Conservation (phyloP, 2,329 filamentous ascomycete species). For the Colletotrichum acutatum region DNA sequence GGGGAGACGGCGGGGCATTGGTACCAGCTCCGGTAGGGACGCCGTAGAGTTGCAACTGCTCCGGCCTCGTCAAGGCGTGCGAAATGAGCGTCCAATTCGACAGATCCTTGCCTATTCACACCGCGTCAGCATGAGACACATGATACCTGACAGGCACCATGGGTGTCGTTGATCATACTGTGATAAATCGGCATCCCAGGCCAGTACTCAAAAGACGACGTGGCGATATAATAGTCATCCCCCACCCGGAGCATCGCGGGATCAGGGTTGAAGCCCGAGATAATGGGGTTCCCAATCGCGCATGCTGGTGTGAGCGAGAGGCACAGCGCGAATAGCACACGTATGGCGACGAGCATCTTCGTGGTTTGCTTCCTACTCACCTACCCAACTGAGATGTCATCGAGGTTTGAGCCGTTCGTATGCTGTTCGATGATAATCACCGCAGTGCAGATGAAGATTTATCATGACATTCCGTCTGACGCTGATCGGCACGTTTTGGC, state of each 20-base stretch:
- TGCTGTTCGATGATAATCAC: background rate
- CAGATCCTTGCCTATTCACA: constrained; percentile 50
- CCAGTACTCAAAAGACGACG: constrained; percentile 65
- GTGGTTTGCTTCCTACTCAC: background rate
- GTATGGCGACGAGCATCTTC: background rate
- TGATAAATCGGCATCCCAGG: constrained; percentile 65
- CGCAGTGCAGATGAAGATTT: background rate
- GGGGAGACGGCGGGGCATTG: no score
- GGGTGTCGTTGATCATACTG: background rate
- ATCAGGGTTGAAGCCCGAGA: constrained; percentile 66
- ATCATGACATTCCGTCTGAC: background rate
- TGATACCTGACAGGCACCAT: no score
- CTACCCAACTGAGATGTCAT: background rate
- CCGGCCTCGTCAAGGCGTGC: constrained; percentile 32
- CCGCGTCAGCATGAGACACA: background rate
- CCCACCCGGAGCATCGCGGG: constrained; percentile 61
- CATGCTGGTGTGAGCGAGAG: background rate
- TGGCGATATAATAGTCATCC: constrained; percentile 62
- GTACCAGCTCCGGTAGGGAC: constrained; percentile 7
- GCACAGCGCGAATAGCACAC: background rate
- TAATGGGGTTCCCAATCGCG: constrained; percentile 53
- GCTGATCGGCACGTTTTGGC: no score
- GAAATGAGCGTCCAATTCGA: constrained; percentile 50
- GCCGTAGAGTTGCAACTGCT: constrained; percentile 21
- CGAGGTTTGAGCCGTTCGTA: background rate